phyloP scores from a whole-genome alignment of 208 protist species.

The Trypanosoma melophagium region DNA sequence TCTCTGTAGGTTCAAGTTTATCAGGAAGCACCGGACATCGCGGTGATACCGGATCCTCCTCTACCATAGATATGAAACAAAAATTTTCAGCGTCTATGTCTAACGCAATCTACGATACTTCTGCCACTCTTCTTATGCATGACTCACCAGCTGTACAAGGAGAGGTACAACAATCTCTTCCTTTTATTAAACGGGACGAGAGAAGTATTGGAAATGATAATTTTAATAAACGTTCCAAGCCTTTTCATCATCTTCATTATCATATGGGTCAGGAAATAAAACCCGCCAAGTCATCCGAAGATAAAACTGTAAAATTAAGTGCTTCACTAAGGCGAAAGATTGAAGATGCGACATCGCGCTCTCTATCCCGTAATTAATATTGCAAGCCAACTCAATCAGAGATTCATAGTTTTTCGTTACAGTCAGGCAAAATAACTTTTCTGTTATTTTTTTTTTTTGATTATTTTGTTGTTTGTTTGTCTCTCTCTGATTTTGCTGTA shows the following conservation, averaged over 20 bases:
- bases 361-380: neutral
- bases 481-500: neutral
- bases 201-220: neutral
- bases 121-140: neutral
- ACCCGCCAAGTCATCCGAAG: neutral
- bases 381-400: neutral
- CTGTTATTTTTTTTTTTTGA: neutral
- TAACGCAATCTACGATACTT: constrained; percentile 8
- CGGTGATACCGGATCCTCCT: neutral
- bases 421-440: neutral
- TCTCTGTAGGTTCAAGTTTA: neutral
- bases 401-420: neutral
- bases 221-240: neutral
- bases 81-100: neutral
- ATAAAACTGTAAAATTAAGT: constrained; percentile 17
- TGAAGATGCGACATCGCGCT: neutral
- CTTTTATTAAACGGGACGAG: neutral
- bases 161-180: neutral
- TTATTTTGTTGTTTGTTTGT: neutral
- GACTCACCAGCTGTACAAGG: neutral
- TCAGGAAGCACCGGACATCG: neutral
- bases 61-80: neutral
- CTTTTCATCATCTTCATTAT: neutral
- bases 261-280: neutral
- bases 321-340: constrained; percentile 19